Evolutionary conservation across 108 stramenopile species (phyloP).

Genomic region (Nannochloropsis oceanica): DNA sequence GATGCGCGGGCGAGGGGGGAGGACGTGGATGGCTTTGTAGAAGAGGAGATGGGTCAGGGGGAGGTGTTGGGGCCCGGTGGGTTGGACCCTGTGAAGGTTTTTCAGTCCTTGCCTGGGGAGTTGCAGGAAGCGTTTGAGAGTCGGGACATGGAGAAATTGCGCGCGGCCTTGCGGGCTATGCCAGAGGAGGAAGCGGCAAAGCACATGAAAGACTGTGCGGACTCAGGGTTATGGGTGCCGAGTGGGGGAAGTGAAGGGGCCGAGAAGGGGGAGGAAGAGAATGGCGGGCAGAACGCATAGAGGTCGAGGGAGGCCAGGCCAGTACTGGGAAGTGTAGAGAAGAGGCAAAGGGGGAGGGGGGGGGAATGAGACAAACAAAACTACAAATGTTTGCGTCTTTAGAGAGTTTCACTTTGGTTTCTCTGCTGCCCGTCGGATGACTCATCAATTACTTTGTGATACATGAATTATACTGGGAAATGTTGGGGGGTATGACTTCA

Average conservation of each 20-base stretch:
- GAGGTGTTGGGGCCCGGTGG: constrained; percentile 72
- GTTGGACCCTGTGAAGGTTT: constrained; percentile 87
- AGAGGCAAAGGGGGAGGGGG: too few relatives aligned
- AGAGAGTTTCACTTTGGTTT: too few relatives aligned
- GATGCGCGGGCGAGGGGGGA: constrained; percentile 43
- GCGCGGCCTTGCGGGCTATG: constrained; percentile 56
- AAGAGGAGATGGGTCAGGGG: background rate
- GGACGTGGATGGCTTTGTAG: constrained; percentile 36
- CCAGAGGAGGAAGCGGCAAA: constrained; percentile 62
- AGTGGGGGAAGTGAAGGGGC: background rate
- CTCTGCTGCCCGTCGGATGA: too few relatives aligned
- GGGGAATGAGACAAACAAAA: too few relatives aligned
- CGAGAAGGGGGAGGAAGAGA: background rate
- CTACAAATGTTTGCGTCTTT: too few relatives aligned
- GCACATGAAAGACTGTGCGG: constrained; percentile 80
- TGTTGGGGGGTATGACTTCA: too few relatives aligned
- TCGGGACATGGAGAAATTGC: constrained; percentile 58
- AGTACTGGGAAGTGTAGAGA: too few relatives aligned
- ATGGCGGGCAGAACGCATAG: too few relatives aligned
- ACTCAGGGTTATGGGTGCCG: constrained; percentile 63
- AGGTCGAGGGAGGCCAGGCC: too few relatives aligned
- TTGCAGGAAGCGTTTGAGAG: constrained; percentile 87
- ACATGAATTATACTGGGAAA: too few relatives aligned
- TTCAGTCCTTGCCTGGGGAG: constrained; percentile 59
- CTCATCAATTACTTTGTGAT: too few relatives aligned